These are phyloP conservation scores for Xanthoparmelia taractica DNA, from an alignment of 495 filamentous ascomycete genomes.

Conservation along the genomic window DNA sequence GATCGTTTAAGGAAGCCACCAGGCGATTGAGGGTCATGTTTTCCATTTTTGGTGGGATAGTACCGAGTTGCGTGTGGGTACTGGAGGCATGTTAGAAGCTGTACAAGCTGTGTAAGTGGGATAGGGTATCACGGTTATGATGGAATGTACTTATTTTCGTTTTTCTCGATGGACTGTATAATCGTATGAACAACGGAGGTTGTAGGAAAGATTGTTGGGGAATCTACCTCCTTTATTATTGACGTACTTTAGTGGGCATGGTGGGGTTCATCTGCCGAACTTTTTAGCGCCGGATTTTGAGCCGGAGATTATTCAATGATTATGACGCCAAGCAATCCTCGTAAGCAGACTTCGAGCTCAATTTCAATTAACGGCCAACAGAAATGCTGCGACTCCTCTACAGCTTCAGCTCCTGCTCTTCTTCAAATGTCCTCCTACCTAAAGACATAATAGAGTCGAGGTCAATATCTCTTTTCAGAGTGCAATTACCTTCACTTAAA, in stretches of 20 bases:
- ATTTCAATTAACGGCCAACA: background rate
- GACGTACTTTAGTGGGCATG: too few relatives aligned
- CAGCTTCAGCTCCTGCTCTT: background rate
- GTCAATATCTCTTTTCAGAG: background rate
- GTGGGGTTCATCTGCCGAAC: too few relatives aligned
- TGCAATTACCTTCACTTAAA: too few relatives aligned
- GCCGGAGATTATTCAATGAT: background rate
- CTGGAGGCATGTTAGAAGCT: background rate
- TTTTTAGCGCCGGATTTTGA: background rate
- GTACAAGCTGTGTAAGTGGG: background rate
- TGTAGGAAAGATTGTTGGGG: background rate
- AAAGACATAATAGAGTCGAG: background rate
- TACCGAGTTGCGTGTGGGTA: constrained; percentile 6
- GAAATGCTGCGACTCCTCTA: background rate
- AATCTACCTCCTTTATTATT: too few relatives aligned
- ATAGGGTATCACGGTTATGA: background rate
- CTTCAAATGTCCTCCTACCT: too few relatives aligned
- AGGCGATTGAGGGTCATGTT: constrained; percentile 11
- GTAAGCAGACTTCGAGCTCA: background rate
- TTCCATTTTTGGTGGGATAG: constrained; percentile 4
- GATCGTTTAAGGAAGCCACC: constrained; percentile 16
- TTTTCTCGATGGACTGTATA: background rate
- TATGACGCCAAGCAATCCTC: constrained; percentile 1
- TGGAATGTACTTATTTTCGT: too few relatives aligned
- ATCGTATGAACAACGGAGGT: background rate